These are phyloP conservation scores for Gremmenia infestans DNA, from an alignment of 2,329 filamentous ascomycete species.

Conservation along the genomic window DNA sequence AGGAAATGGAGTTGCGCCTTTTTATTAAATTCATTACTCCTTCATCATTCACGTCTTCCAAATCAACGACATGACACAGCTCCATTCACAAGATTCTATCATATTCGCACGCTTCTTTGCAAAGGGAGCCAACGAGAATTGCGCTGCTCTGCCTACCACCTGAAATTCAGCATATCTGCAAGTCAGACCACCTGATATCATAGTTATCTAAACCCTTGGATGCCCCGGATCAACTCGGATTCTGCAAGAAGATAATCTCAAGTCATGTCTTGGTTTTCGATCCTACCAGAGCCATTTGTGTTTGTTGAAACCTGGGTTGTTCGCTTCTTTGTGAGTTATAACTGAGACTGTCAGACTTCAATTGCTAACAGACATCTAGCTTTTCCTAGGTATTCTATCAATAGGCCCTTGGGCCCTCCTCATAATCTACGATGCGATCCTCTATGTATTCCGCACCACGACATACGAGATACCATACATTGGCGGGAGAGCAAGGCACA, in stretches of 20 bases:
- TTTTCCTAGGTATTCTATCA: conserved; percentile 54
- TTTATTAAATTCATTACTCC: too few relatives aligned
- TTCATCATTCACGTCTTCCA: not conserved
- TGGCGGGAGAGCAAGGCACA: conserved; percentile 56
- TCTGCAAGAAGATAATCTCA: not conserved
- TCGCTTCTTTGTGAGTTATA: conserved; percentile 52
- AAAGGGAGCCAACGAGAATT: not conserved
- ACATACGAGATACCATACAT: conserved; percentile 55
- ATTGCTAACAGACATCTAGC: conserved; percentile 36
- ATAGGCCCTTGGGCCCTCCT: conserved; percentile 59
- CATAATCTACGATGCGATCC: conserved; percentile 57
- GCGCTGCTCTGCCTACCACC: not conserved
- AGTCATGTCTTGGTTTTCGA: conserved; percentile 59
- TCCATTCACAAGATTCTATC: not conserved
- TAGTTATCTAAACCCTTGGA: not conserved
- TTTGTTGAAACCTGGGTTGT: conserved; percentile 58
- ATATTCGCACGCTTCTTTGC: not conserved
- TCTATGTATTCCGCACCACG: conserved; percentile 55
- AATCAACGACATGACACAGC: conserved; percentile 3
- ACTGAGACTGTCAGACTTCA: not conserved
- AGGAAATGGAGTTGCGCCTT: not conserved
- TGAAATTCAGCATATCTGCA: not conserved
- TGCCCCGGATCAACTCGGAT: conserved; percentile 20
- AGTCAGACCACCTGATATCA: not conserved
- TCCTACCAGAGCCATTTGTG: conserved; percentile 54